Base-by-base conservation (phyloP, 306 rosid species). In the Carpinus viminea region DNA sequence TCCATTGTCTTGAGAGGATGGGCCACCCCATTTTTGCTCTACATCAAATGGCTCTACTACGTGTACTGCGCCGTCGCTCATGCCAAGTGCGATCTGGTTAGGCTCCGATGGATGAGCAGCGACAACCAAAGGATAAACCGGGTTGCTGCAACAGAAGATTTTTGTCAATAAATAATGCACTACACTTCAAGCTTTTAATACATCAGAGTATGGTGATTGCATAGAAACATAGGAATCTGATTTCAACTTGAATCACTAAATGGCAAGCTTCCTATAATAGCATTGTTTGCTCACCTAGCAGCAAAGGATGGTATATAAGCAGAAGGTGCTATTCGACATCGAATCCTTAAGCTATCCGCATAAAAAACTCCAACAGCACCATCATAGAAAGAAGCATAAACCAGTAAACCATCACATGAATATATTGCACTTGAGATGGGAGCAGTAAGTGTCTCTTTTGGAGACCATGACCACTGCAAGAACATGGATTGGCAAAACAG, bases 61-160 rank as follows among this genome's bases (percentile, higher is more conserved):
- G 5, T 78, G 80, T 53, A 85, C 88, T 5, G 83, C 48, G 13
- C 88, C 85, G 0, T 85, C 88, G 8, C 78, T 81, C 85, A 85
- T 85, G 60, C 88, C 88, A 0, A 85, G 69, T 12, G 88, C 85
- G 47, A 85, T 48, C 80, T 85, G 88, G 78, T 81, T 85, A 18
- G 88, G 75, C 78, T 85, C 88, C 0, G 83, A 78, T 7, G 88
- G 88, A 75, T 85, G 88, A 71, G 85, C 83, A 13, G 88, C 88
- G 47, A 85, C 41, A 4, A 85, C 88, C 73, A 81, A 45, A 61
- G 88, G 85, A 78, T 78, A 85, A 52, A 53, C 72, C 18, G 75
- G 72, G 60, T 55, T 81, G 78, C 81, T 41, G 50, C 83, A 36
- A 73, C 73, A 61, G 8, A 76, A 76, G 57, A 70, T 24, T n/a